phyloP scores from a whole-genome alignment of 352 stramenopile species.

The Detonula confervacea region DNA sequence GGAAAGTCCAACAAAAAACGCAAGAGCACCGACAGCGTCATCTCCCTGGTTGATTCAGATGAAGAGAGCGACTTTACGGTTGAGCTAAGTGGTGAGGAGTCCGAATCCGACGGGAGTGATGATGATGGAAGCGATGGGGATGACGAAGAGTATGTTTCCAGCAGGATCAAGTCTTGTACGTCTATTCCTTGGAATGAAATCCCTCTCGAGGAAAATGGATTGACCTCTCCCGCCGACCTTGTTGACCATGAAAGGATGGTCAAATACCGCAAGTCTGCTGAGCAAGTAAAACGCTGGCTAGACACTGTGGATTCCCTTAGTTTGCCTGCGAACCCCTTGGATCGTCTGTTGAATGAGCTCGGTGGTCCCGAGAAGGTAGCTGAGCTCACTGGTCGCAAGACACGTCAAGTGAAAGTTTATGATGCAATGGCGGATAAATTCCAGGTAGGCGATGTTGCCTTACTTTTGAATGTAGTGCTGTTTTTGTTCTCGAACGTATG shows the following conservation, averaged over 20 bases:
- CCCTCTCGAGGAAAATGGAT: background rate
- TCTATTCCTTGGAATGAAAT: slow-evolving; percentile 60
- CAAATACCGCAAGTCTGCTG: slow-evolving; percentile 40
- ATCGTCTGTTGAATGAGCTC: slow-evolving; percentile 81
- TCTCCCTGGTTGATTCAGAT: background rate
- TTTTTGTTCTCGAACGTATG: no score
- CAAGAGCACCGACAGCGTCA: slow-evolving; percentile 1
- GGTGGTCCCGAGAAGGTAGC: slow-evolving; percentile 81
- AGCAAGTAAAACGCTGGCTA: slow-evolving; percentile 50
- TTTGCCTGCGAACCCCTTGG: slow-evolving; percentile 58
- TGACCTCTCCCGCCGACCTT: background rate
- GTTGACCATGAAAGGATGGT: slow-evolving; percentile 41
- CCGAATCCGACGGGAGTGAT: background rate
- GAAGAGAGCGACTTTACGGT: slow-evolving; percentile 23
- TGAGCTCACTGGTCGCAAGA: slow-evolving; percentile 84
- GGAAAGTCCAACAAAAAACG: slow-evolving; percentile 13
- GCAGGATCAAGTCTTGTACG: background rate
- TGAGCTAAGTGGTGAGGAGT: slow-evolving; percentile 8
- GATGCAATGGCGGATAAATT: no score
- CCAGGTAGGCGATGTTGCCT: no score
- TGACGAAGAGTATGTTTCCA: background rate
- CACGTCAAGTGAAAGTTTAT: slow-evolving; percentile 46
- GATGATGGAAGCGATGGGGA: slow-evolving; percentile 10
- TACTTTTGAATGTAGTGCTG: no score
- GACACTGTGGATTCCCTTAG: slow-evolving; percentile 52